phyloP scores from a whole-genome alignment of 495 filamentous ascomycete species.

The Zalerion maritima region DNA sequence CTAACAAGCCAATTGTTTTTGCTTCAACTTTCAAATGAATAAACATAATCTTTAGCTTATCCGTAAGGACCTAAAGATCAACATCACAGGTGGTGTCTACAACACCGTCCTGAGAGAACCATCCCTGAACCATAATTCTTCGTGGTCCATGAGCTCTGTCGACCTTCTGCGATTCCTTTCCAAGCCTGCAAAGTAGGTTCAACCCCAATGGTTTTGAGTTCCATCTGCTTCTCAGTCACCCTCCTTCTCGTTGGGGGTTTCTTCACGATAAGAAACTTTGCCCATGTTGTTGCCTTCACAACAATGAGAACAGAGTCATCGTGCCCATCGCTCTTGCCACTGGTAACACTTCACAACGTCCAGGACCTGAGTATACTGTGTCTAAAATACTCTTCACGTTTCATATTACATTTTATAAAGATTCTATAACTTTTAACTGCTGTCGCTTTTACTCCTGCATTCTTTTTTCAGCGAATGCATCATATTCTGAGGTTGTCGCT shows the following conservation, averaged over 20 bases:
- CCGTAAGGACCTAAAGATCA: conserved; percentile 1
- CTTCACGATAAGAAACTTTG: too few relatives aligned
- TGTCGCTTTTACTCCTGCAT: conserved; percentile 1
- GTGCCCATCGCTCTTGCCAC: too few relatives aligned
- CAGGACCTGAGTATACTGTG: too few relatives aligned
- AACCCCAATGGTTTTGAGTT: conserved; percentile 1
- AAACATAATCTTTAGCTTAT: background rate
- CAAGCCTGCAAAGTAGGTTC: conserved; percentile 82
- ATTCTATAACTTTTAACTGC: too few relatives aligned
- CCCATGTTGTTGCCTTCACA: too few relatives aligned
- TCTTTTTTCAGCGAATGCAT: conserved; percentile 1
- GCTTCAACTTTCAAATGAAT: background rate
- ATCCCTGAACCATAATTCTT: conserved; percentile 22
- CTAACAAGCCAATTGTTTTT: background rate
- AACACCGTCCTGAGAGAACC: background rate
- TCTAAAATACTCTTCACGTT: too few relatives aligned
- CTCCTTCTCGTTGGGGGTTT: too few relatives aligned
- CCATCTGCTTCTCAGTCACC: too few relatives aligned
- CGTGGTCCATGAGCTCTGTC: conserved; percentile 67
- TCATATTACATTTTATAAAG: too few relatives aligned
- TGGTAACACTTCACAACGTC: too few relatives aligned
- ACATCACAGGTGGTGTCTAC: background rate
- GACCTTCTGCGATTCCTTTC: conserved; percentile 90
- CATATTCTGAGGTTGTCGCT: conserved; percentile 5
- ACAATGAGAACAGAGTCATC: too few relatives aligned